Base-by-base conservation (phyloP, 805 yeast genomes). In the Zygotorulaspora sp. region DNA sequence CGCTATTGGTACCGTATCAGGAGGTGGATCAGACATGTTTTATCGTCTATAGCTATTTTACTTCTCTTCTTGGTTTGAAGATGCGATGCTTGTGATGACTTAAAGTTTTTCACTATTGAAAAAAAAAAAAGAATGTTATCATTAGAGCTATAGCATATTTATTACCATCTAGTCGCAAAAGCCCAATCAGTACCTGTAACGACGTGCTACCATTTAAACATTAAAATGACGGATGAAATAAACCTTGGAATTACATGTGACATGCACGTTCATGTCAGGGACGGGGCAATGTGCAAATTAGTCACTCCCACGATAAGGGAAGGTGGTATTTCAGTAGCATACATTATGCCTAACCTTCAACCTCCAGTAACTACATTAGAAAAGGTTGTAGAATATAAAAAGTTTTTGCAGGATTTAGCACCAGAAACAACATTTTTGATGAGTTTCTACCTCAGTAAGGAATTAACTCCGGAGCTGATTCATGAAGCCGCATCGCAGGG, bases 211-310 rank as follows among this genome's bases (percentile, higher is more conserved):
- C n/a, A n/a, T n/a, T n/a, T n/a, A 15, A 14, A n/a, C n/a, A 23
- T 30, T 11, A 32, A 10, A 21, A 43, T 40, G 47, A 31, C 18
- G 3, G 28, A 39, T 25, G 53, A 48, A 29, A 33, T 48, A 12
- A 42, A 78, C 43, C 63, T 84, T 25, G 92, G 92, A 5, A 60
- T 74, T 31, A 75, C 94, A 2, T 92, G 90, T 12, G 99, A 92
- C 62, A 79, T 87, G 75, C 99, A 92, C 57, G 97, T 92, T 34
- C 99, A 92, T 60, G 75, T 92, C 24, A 83, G 98, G 55, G 96
- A 90, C 43, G 97, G 95, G 1, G 70, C 72, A 5, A 89, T 92
- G 97, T 87, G 88, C 83, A 82, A 84, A 50, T 73, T 86, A 24
- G 85, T 89, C 27, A 75, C 96, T 0, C 98, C 98, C 6, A 83